Conservation (phyloP, 2,329 filamentous ascomycete species). For the Alternaria atra region DNA sequence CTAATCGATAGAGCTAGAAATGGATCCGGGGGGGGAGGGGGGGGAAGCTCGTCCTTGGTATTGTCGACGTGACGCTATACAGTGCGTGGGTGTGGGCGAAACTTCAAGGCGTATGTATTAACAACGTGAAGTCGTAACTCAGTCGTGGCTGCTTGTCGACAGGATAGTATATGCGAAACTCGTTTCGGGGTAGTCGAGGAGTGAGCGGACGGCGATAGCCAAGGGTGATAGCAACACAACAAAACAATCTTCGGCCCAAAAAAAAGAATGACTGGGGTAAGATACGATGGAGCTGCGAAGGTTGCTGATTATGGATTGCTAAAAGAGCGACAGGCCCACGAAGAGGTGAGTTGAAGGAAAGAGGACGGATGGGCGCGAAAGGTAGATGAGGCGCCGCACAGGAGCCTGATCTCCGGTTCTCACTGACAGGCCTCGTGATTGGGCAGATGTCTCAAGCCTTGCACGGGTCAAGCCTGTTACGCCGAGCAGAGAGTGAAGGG, state of each 20-base stretch:
- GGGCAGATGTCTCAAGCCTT: conserved; percentile 26
- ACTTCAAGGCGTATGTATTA: conserved; percentile 37
- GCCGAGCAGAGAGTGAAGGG: conserved; percentile 23
- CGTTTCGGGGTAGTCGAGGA: conserved; percentile 24
- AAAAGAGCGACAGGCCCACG: conserved; percentile 46
- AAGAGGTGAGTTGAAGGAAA: conserved; percentile 45
- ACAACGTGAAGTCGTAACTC: conserved; percentile 49
- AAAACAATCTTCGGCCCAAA: conserved; percentile 37
- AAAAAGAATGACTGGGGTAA: conserved; percentile 54
- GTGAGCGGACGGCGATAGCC: conserved; percentile 18
- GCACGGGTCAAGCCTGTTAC: conserved; percentile 32
- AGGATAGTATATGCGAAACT: conserved; percentile 17
- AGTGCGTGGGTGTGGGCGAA: conserved; percentile 6
- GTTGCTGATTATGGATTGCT: conserved; percentile 29
- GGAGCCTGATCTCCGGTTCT: conserved; percentile 31
- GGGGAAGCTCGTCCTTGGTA: conserved; percentile 19
- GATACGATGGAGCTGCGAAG: conserved; percentile 35
- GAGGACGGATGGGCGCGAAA: conserved; percentile 38
- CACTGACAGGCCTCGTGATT: conserved; percentile 36
- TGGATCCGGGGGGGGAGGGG: conserved; percentile 29
- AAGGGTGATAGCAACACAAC: conserved; percentile 23
- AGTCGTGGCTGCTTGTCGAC: conserved; percentile 34
- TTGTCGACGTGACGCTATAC: conserved; percentile 10
- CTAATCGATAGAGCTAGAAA: conserved; percentile 21
- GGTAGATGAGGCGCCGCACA: conserved; percentile 46